These are phyloP conservation scores for Gomphus sp. DNA, from an alignment of 1,284 basidiomycete genomes.

Conservation along the genomic window DNA sequence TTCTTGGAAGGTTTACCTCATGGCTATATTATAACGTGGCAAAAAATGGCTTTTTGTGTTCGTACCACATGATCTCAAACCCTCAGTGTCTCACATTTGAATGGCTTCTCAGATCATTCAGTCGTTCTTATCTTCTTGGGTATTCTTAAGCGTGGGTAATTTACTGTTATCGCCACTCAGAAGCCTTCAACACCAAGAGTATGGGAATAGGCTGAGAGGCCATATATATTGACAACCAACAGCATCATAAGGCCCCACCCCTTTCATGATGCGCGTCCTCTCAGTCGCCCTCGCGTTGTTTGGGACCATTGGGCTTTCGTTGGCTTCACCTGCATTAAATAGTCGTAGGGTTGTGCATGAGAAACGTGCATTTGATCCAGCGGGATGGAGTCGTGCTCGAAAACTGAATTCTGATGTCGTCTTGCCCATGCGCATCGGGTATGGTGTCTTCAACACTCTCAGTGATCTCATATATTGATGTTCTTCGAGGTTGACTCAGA, in stretches of 20 bases:
- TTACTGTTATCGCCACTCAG: too few relatives aligned
- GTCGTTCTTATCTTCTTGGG: too few relatives aligned
- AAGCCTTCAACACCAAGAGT: too few relatives aligned
- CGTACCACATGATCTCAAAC: too few relatives aligned
- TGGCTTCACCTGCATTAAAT: not conserved
- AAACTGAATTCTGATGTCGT: slow-evolving; percentile 22
- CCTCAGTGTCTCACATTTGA: too few relatives aligned
- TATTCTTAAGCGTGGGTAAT: too few relatives aligned
- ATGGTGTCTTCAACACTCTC: not conserved
- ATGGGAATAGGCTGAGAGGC: too few relatives aligned
- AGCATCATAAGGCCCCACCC: not conserved
- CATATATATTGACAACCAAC: not conserved
- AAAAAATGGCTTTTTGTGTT: too few relatives aligned
- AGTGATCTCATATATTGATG: not conserved
- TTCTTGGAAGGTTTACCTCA: too few relatives aligned
- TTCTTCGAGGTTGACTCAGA: slow-evolving; percentile 28
- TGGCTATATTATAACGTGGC: too few relatives aligned
- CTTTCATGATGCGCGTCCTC: not conserved
- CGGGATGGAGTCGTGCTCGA: slow-evolving; percentile 27
- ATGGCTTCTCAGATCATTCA: too few relatives aligned
- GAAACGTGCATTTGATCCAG: slow-evolving; percentile 24
- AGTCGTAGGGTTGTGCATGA: slow-evolving; percentile 23
- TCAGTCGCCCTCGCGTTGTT: not conserved
- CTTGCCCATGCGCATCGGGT: slow-evolving; percentile 33
- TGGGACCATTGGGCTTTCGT: not conserved